Evolutionary conservation across 179 eudicot species (phyloP).

Genomic region (Patellifolia procumbens): DNA sequence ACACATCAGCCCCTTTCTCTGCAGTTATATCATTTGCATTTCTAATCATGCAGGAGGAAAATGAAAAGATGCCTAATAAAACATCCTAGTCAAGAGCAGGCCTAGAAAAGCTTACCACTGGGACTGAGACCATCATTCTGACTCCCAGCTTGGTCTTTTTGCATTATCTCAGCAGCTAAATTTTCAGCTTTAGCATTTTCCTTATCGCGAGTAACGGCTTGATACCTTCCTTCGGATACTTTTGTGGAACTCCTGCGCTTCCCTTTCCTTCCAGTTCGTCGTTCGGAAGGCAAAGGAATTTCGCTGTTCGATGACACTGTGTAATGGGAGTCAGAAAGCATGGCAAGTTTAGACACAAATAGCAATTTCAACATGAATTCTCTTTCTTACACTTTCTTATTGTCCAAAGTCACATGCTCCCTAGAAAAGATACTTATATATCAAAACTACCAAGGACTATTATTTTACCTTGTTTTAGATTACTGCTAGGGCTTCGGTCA

Average conservation of each 20-base stretch:
- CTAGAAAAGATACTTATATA: neutral
- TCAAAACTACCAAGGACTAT: neutral
- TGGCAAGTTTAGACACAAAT: slow-evolving; percentile 5
- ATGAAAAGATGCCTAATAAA: neutral
- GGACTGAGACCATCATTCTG: slow-evolving; percentile 40
- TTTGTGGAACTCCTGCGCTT: slow-evolving; percentile 60
- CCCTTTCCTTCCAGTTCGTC: slow-evolving; percentile 58
- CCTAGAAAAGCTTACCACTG: slow-evolving; percentile 37
- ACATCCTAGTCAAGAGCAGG: neutral
- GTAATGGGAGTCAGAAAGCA: slow-evolving; percentile 11
- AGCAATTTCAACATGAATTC: neutral
- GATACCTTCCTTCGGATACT: slow-evolving; percentile 44
- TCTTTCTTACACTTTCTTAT: neutral
- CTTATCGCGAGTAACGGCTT: slow-evolving; percentile 42
- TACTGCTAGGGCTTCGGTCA: slow-evolving; percentile 28
- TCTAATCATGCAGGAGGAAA: neutral
- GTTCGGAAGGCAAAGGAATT: slow-evolving; percentile 42
- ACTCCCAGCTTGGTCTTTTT: slow-evolving; percentile 29
- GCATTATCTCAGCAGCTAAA: slow-evolving; percentile 19
- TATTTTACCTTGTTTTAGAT: slow-evolving; percentile 37
- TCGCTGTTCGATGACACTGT: slow-evolving; percentile 50
- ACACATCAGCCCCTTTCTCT: too few species aligned
- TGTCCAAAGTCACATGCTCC: slow-evolving; percentile 5
- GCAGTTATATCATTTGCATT: neutral
- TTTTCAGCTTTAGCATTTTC: slow-evolving; percentile 43